Conservation (phyloP, 2,329 filamentous ascomycete species). For the Scleromitrula shiraiana region DNA sequence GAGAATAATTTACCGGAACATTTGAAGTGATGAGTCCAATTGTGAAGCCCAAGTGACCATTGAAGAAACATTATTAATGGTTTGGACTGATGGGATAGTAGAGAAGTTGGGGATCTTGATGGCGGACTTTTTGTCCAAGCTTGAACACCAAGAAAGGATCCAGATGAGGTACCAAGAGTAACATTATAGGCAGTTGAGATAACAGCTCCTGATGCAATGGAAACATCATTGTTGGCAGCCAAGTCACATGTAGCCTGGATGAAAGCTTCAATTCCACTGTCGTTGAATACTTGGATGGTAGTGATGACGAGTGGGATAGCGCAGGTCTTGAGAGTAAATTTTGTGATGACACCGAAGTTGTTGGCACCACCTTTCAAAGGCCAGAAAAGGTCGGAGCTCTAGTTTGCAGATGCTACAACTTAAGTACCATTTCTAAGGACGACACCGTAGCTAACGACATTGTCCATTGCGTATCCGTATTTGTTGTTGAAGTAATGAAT, state of each 20-base stretch:
- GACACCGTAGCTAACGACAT: constrained; percentile 15
- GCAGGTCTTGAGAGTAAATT: constrained; percentile 34
- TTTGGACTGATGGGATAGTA: constrained; percentile 3
- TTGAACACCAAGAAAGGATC: constrained; percentile 14
- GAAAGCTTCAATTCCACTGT: constrained; percentile 7
- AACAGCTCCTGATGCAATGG: constrained; percentile 11
- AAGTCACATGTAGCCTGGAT: constrained; percentile 11
- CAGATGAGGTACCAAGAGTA: not conserved
- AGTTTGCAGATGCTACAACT: constrained; percentile 32
- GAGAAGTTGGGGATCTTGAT: constrained; percentile 15
- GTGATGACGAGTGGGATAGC: constrained; percentile 15
- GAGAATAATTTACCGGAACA: constrained; percentile 10
- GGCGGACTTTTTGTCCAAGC: constrained; percentile 11
- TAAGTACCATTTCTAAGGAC: constrained; percentile 43
- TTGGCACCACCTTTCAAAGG: constrained; percentile 43
- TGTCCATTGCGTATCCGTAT: constrained; percentile 17
- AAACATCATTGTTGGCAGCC: constrained; percentile 3
- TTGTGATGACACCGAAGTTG: constrained; percentile 40
- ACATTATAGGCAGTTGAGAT: constrained; percentile 13
- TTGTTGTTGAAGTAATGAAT: constrained; percentile 18
- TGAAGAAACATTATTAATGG: constrained; percentile 6
- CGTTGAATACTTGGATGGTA: constrained; percentile 10
- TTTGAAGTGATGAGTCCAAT: constrained; percentile 15
- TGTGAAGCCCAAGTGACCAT: constrained; percentile 2
- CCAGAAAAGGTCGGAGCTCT: constrained; percentile 42